These are phyloP conservation scores for Candida pseudocylindracea DNA, from an alignment of 1,139 yeast species.

Conservation along the genomic window DNA sequence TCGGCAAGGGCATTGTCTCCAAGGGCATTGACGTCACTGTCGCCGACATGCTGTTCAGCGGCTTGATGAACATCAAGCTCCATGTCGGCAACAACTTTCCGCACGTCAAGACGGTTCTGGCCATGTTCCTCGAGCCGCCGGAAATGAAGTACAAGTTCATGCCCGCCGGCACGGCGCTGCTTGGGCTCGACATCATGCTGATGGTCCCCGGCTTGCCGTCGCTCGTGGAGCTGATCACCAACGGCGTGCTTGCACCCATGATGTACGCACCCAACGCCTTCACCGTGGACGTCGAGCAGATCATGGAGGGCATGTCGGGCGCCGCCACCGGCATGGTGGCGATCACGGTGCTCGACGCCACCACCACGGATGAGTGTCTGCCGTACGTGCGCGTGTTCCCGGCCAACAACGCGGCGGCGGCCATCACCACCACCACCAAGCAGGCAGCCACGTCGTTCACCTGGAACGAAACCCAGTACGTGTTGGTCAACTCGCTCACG, in stretches of 20 bases:
- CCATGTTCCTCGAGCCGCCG: slow-evolving; percentile 60
- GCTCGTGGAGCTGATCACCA: slow-evolving; percentile 50
- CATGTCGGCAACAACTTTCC: slow-evolving; percentile 46
- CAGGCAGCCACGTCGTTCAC: slow-evolving; percentile 30
- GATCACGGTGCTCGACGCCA: slow-evolving; percentile 28
- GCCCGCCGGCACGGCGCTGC: slow-evolving; percentile 76
- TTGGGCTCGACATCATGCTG: slow-evolving; percentile 69
- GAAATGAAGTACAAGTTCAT: slow-evolving; percentile 55
- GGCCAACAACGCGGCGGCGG: slow-evolving; percentile 18
- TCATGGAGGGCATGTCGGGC: slow-evolving; percentile 36
- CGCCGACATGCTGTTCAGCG: slow-evolving; percentile 57
- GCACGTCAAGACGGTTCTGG: slow-evolving; percentile 46
- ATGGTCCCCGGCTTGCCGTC: slow-evolving; percentile 58
- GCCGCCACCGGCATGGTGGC: slow-evolving; percentile 52
- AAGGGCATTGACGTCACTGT: slow-evolving; percentile 57
- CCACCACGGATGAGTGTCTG: slow-evolving; percentile 21
- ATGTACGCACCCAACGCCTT: slow-evolving; percentile 66
- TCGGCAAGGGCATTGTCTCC: slow-evolving; percentile 59
- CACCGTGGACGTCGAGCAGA: slow-evolving; percentile 51
- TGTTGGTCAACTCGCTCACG: slow-evolving; percentile 36
- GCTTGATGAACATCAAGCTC: slow-evolving; percentile 45
- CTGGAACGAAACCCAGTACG: slow-evolving; percentile 41
- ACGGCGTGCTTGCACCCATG: slow-evolving; percentile 52
- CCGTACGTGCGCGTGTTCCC: slow-evolving; percentile 34
- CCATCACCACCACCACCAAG: slow-evolving; percentile 33